Percentiles rank a stretch among this genome's conserved stretches.
Conservation (phyloP, 1,284 basidiomycete genomes). For the Caloboletus inedulis region DNA sequence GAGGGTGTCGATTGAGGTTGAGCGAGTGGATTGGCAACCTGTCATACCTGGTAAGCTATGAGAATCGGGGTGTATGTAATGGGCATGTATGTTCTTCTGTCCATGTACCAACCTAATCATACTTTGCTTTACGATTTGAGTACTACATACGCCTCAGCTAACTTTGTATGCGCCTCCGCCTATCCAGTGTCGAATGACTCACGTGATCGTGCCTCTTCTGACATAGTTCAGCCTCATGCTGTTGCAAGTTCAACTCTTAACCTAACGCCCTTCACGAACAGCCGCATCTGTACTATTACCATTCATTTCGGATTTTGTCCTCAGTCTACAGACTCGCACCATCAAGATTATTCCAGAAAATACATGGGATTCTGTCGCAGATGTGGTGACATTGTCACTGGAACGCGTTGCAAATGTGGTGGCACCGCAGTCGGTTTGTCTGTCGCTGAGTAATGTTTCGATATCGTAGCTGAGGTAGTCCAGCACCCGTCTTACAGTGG, state of each 20-base stretch:
- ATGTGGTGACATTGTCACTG: constrained; percentile 74
- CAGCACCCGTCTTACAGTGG: constrained; percentile 70
- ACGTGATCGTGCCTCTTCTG: constrained; percentile 26
- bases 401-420: constrained; percentile 71
- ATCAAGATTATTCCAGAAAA: neutral
- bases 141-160: too few species aligned
- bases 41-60: constrained; percentile 22
- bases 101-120: neutral
- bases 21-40: constrained; percentile 67
- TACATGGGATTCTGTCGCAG: constrained; percentile 76
- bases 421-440: constrained; percentile 69
- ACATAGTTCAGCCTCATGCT: constrained; percentile 9
- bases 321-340: neutral
- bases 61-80: constrained; percentile 5
- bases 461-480: constrained; percentile 16
- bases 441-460: constrained; percentile 11
- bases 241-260: constrained; percentile 10
- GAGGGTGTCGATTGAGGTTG: constrained; percentile 58
- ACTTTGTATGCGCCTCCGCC: too few species aligned
- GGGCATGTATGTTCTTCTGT: neutral
- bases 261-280: constrained; percentile 6
- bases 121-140: neutral
- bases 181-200: too few species aligned
- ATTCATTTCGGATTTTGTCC: neutral
- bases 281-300: neutral